Conservation (phyloP, 2,329 filamentous ascomycete genomes). For the Coleophoma cylindrospora region DNA sequence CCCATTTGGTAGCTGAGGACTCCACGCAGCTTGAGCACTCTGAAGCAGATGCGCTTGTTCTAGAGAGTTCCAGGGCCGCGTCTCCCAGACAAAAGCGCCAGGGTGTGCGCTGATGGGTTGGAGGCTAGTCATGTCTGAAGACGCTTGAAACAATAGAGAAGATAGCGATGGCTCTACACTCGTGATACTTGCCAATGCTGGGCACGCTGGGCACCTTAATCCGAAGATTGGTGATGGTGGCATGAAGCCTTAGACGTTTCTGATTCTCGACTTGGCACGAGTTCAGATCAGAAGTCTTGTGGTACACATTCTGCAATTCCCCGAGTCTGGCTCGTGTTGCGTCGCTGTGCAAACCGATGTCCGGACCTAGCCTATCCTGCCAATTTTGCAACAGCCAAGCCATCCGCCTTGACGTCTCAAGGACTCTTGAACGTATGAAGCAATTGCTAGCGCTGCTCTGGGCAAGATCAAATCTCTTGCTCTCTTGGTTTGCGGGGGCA, state of each 20-base stretch:
- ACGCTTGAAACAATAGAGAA: neutral
- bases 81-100: neutral
- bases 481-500: neutral
- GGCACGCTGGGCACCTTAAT: neutral
- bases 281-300: neutral
- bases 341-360: neutral
- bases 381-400: neutral
- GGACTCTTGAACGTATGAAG: neutral
- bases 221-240: neutral
- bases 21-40: too few relatives aligned
- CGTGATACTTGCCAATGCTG: neutral
- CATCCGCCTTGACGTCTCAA: neutral
- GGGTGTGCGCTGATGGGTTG: neutral
- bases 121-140: neutral
- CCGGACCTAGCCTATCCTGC: neutral
- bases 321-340: neutral
- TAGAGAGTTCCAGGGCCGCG: neutral
- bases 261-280: neutral
- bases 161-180: neutral
- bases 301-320: neutral
- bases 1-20: neutral
- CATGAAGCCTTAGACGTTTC: slow-evolving; percentile 1
- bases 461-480: neutral
- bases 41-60: neutral
- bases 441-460: neutral